Evolutionary conservation across 176 grass and related monocot genomes (phyloP).

Genomic region (Hordeum vulgare): DNA sequence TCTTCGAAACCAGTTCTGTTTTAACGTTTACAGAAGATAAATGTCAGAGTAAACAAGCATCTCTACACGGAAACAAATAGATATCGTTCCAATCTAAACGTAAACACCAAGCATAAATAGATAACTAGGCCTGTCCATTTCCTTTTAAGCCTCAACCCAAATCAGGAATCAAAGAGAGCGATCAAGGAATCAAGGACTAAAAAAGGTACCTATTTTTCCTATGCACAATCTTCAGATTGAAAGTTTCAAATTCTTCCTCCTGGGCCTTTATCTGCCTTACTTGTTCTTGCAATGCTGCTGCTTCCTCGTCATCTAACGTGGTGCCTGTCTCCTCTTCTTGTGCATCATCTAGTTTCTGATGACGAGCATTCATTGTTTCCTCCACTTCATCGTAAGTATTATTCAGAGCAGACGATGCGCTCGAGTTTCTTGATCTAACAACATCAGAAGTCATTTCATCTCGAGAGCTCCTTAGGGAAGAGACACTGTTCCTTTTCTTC

Average conservation of each 20-base stretch:
- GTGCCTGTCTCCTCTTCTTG: conserved; percentile 71
- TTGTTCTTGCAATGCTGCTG: conserved; percentile 94
- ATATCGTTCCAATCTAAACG: neutral
- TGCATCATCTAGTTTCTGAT: conserved; percentile 60
- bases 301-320: conserved; percentile 91
- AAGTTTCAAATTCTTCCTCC: conserved; percentile 97
- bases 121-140: neutral
- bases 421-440: conserved; percentile 76
- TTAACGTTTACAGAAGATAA: conserved; percentile 14
- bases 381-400: conserved; percentile 66
- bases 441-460: conserved; percentile 72
- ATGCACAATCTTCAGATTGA: conserved; percentile 97
- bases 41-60: conserved; percentile 26
- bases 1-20: conserved; percentile 99
- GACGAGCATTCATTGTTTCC: conserved; percentile 47
- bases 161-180: neutral
- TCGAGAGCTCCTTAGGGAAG: conserved; percentile 67
- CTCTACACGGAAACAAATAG: neutral
- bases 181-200: conserved; percentile 1
- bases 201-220: conserved; percentile 83
- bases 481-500: conserved; percentile 81
- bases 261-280: conserved; percentile 92
- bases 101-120: neutral
- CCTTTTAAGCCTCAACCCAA: neutral
- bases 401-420: conserved; percentile 53